Evolutionary conservation across 2,329 filamentous ascomycete species (phyloP).

Genomic region (Paecilomyces sp.): DNA sequence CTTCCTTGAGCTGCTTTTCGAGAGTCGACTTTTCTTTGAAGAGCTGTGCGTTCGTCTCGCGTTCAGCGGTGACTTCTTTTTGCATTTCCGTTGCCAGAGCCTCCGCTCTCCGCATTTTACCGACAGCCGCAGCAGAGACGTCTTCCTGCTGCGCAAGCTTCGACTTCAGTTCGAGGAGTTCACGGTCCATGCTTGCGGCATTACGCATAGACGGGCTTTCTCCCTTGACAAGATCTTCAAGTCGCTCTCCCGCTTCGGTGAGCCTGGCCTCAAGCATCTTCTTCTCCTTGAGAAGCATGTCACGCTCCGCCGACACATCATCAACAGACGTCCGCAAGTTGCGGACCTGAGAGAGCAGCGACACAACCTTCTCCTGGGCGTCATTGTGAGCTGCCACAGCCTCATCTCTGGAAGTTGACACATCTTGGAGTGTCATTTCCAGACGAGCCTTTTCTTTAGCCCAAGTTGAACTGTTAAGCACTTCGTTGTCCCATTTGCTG

Average conservation of each 20-base stretch:
- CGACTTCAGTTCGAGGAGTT: constrained; percentile 83
- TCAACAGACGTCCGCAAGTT: constrained; percentile 76
- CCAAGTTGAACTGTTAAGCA: constrained; percentile 96
- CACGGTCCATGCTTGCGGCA: constrained; percentile 79
- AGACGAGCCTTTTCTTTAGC: constrained; percentile 94
- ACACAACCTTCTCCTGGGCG: constrained; percentile 86
- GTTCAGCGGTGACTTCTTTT: constrained; percentile 80
- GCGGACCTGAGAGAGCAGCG: constrained; percentile 81
- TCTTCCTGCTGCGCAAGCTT: constrained; percentile 89
- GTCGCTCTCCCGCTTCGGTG: constrained; percentile 75
- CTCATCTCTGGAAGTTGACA: constrained; percentile 87
- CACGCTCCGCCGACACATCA: constrained; percentile 76
- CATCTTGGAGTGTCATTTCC: constrained; percentile 80
- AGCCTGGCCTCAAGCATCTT: constrained; percentile 77
- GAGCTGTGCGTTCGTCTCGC: constrained; percentile 71
- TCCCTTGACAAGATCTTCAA: constrained; percentile 80
- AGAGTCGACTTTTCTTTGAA: constrained; percentile 85
- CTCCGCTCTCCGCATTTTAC: constrained; percentile 95
- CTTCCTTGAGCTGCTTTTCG: constrained; percentile 84
- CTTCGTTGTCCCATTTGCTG: constrained; percentile 96
- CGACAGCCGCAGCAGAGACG: constrained; percentile 80
- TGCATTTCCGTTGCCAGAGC: constrained; percentile 81
- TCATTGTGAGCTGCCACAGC: constrained; percentile 90
- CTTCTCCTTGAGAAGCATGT: constrained; percentile 81
- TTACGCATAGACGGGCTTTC: constrained; percentile 84